A percentile compares a stretch with the other conserved stretches of the same genome.
These are phyloP conservation scores for Erodium trifolium DNA, from an alignment of 441 rosid species.

Conservation along the genomic window DNA sequence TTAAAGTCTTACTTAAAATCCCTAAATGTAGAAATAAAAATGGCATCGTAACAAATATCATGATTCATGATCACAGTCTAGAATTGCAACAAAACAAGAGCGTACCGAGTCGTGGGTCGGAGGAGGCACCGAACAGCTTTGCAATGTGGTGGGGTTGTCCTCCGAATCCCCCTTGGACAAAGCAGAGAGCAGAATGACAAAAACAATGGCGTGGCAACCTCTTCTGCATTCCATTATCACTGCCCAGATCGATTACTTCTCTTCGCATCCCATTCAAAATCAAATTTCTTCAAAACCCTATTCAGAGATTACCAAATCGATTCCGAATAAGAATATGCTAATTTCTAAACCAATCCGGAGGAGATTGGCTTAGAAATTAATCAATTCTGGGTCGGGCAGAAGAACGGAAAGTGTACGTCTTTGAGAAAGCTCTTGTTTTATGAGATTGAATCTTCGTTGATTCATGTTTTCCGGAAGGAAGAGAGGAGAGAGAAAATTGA, in stretches of 20 bases:
- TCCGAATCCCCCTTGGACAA: constrained; percentile 26
- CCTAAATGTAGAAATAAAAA: too few relatives aligned
- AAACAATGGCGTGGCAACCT: constrained; percentile 22
- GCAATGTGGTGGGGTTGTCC: constrained; percentile 22
- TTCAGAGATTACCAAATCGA: background rate
- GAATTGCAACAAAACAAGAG: background rate
- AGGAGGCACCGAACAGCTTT: constrained; percentile 7
- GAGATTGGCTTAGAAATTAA: background rate
- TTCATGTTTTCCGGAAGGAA: constrained; percentile 2
- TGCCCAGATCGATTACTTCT: constrained; percentile 25
- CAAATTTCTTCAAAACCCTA: background rate
- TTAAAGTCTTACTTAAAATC: too few relatives aligned
- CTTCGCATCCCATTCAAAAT: constrained; percentile 41
- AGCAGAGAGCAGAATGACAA: constrained; percentile 30
- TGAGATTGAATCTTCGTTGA: background rate
- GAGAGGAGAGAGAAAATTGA: background rate
- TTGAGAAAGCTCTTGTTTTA: background rate
- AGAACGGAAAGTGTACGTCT: background rate
- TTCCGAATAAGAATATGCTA: background rate
- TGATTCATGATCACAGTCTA: too few relatives aligned
- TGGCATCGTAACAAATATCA: background rate
- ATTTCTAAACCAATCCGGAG: background rate
- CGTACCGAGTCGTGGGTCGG: constrained; percentile 9
- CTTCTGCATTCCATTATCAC: constrained; percentile 36
- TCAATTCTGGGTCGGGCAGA: background rate